phyloP scores from a whole-genome alignment of 768 basidiomycete genomes.

The Podaxis carcinomalis region DNA sequence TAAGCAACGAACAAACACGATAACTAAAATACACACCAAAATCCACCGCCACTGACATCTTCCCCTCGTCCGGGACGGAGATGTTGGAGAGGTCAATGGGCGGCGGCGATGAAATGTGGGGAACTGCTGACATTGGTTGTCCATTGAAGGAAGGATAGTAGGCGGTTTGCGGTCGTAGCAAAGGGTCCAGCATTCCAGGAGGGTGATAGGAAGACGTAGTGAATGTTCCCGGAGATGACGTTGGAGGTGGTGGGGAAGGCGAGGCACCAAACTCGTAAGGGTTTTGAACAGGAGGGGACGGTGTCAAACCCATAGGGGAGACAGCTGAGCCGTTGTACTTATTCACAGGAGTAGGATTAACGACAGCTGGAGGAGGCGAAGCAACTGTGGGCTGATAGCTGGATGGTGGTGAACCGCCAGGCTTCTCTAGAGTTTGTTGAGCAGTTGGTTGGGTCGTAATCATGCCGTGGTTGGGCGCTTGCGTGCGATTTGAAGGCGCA shows the following conservation, averaged over 20 bases:
- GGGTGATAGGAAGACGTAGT: slow-evolving; percentile 20
- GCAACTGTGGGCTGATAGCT: slow-evolving; percentile 36
- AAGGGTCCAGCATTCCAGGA: slow-evolving; percentile 19
- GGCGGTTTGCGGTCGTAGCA: slow-evolving; percentile 28
- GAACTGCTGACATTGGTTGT: slow-evolving; percentile 19
- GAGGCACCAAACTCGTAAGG: slow-evolving; percentile 25
- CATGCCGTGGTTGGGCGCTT: slow-evolving; percentile 22
- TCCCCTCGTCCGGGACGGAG: slow-evolving; percentile 56
- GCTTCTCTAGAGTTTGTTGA: slow-evolving; percentile 38
- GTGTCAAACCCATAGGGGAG: slow-evolving; percentile 29
- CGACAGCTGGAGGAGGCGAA: slow-evolving; percentile 39
- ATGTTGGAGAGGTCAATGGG: slow-evolving; percentile 18
- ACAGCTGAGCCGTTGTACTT: slow-evolving; percentile 20
- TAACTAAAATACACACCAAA: slow-evolving; percentile 50
- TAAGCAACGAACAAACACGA: neutral
- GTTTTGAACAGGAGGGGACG: slow-evolving; percentile 34
- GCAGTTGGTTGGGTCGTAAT: slow-evolving; percentile 50
- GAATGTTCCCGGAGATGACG: slow-evolving; percentile 16
- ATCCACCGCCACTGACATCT: slow-evolving; percentile 78
- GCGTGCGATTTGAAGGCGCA: slow-evolving; percentile 22
- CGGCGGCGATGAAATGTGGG: slow-evolving; percentile 20
- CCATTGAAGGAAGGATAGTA: slow-evolving; percentile 18
- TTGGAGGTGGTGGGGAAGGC: slow-evolving; percentile 15
- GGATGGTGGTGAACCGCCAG: slow-evolving; percentile 13
- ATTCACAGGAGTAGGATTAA: slow-evolving; percentile 22